phyloP scores from a whole-genome alignment of 306 rosid genomes.

The Canavalia ensiformis region DNA sequence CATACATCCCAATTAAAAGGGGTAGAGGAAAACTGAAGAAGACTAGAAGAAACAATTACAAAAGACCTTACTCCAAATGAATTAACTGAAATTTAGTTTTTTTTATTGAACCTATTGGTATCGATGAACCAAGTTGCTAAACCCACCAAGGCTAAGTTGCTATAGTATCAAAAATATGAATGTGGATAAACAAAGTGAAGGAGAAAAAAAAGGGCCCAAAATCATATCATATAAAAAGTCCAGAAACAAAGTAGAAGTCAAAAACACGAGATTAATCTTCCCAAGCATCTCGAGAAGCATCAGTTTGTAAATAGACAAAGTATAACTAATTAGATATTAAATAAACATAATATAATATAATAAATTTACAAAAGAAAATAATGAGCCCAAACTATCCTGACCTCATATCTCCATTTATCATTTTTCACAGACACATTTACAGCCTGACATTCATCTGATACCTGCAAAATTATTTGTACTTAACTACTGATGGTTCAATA shows the following conservation, averaged over 20 bases:
- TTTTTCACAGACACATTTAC: slow-evolving; percentile 84
- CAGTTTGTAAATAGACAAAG: neutral
- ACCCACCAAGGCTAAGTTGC: slow-evolving; percentile 5
- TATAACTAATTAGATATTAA: slow-evolving; percentile 25
- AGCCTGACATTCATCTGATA: slow-evolving; percentile 84
- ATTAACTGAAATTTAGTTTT: neutral
- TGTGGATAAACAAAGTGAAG: neutral
- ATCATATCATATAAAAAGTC: neutral
- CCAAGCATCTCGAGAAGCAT: slow-evolving; percentile 6
- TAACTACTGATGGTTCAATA: slow-evolving; percentile 39
- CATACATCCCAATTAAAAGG: neutral
- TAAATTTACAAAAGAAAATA: neutral
- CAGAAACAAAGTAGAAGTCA: slow-evolving; percentile 2
- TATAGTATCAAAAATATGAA: neutral
- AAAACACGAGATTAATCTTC: slow-evolving; percentile 11
- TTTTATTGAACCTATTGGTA: neutral
- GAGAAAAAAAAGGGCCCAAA: slow-evolving; percentile 5
- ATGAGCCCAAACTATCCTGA: slow-evolving; percentile 48
- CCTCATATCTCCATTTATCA: slow-evolving; percentile 75
- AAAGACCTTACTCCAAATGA: neutral
- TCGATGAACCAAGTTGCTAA: neutral
- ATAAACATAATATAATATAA: neutral
- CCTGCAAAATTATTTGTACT: slow-evolving; percentile 61
- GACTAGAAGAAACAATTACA: neutral
- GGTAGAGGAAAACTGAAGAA: neutral